phyloP scores from a whole-genome alignment of 2,329 filamentous ascomycete genomes.

The Spiromastix sp. region DNA sequence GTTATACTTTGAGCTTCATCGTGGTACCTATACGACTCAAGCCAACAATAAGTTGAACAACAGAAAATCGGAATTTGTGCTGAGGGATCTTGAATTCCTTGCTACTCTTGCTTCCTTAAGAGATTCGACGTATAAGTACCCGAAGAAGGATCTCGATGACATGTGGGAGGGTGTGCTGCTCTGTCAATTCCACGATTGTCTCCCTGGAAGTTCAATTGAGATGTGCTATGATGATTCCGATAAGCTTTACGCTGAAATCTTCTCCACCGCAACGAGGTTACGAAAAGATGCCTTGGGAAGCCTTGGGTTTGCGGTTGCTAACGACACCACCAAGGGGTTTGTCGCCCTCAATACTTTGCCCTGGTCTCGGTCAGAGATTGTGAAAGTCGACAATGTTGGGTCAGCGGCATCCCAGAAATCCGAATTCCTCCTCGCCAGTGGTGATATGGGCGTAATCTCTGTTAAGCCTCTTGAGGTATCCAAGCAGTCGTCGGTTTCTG shows the following conservation, averaged over 20 bases:
- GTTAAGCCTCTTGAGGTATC: slow-evolving; percentile 18
- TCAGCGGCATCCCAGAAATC: slow-evolving; percentile 13
- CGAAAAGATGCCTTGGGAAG: slow-evolving; percentile 58
- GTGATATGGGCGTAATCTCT: slow-evolving; percentile 36
- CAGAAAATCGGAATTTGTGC: slow-evolving; percentile 68
- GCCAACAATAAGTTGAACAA: slow-evolving; percentile 97
- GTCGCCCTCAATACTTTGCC: slow-evolving; percentile 75
- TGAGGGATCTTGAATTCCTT: slow-evolving; percentile 80
- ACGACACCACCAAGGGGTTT: slow-evolving; percentile 33
- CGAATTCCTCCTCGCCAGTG: slow-evolving; percentile 36
- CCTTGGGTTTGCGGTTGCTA: slow-evolving; percentile 50
- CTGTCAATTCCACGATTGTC: slow-evolving; percentile 95
- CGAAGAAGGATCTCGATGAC: slow-evolving; percentile 82
- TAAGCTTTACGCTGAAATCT: slow-evolving; percentile 75
- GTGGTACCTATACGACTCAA: slow-evolving; percentile 94
- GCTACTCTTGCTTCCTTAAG: slow-evolving; percentile 76
- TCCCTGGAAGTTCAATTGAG: slow-evolving; percentile 89
- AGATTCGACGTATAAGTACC: slow-evolving; percentile 66
- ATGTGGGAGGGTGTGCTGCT: slow-evolving; percentile 92
- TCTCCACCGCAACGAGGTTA: slow-evolving; percentile 62
- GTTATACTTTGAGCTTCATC: slow-evolving; percentile 93
- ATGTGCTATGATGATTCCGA: slow-evolving; percentile 98
- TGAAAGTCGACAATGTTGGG: slow-evolving; percentile 46
- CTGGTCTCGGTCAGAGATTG: slow-evolving; percentile 69
- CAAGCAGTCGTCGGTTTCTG: slow-evolving; percentile 26